Conservation (phyloP, 2,329 filamentous ascomycete genomes). For the Colletotrichum gigasporum region DNA sequence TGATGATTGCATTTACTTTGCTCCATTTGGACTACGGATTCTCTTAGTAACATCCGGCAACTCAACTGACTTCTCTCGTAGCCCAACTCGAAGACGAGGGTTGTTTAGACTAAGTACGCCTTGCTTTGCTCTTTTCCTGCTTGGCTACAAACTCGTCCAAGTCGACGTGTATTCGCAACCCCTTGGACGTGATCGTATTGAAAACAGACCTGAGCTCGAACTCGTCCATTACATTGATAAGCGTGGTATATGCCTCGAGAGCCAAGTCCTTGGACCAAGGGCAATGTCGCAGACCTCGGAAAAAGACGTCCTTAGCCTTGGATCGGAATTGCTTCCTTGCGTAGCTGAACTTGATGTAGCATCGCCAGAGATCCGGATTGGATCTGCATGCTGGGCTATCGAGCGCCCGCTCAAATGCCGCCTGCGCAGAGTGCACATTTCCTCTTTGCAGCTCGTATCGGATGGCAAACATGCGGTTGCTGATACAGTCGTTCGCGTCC, state of each 20-base stretch:
- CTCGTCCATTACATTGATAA: slow-evolving; percentile 54
- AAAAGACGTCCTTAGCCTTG: slow-evolving; percentile 58
- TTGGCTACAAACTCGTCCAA: slow-evolving; percentile 57
- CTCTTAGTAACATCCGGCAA: no score
- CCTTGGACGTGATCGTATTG: slow-evolving; percentile 57
- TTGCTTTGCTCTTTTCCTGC: slow-evolving; percentile 38
- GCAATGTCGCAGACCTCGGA: slow-evolving; percentile 56
- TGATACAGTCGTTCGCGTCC: slow-evolving; percentile 49
- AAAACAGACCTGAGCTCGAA: slow-evolving; percentile 60
- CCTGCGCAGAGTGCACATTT: slow-evolving; percentile 58
- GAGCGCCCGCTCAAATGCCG: slow-evolving; percentile 63
- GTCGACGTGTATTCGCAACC: slow-evolving; percentile 60
- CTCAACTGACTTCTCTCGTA: no score
- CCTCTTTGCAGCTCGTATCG: slow-evolving; percentile 59
- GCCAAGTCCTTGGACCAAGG: slow-evolving; percentile 60
- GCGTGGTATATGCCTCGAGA: slow-evolving; percentile 61
- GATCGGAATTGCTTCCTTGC: slow-evolving; percentile 46
- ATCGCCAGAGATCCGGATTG: slow-evolving; percentile 57
- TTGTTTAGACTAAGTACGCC: neutral
- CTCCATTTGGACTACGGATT: neutral
- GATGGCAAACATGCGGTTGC: slow-evolving; percentile 59
- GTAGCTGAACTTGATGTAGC: slow-evolving; percentile 59
- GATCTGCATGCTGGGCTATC: slow-evolving; percentile 48
- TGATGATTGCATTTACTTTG: neutral
- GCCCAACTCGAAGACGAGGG: no score